Percentiles rank a stretch among this genome's conserved stretches.
phyloP scores from a whole-genome alignment of 2,329 filamentous ascomycete genomes.

The Cryphonectria radicalis region DNA sequence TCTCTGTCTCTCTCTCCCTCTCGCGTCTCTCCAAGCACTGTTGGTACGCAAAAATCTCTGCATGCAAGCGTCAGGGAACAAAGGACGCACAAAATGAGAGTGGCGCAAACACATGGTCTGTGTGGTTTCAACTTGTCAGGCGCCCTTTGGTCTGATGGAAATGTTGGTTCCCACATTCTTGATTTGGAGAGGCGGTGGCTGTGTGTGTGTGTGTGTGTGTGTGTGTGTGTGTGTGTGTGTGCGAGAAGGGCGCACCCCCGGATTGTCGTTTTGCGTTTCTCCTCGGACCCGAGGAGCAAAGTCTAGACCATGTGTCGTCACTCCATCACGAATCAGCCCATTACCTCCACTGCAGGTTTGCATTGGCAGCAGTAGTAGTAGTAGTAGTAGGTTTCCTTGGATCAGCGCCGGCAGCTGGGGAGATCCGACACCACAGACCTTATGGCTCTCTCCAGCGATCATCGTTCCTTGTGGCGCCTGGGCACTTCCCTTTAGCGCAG shows the following conservation, averaged over 20 bases:
- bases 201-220: neutral
- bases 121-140: neutral
- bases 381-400: too few species aligned
- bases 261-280: neutral
- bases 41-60: too few species aligned
- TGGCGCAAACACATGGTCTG: neutral
- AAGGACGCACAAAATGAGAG: neutral
- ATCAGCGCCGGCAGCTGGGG: neutral
- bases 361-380: neutral
- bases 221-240: too few species aligned
- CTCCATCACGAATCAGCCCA: neutral
- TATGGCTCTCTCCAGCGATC: neutral
- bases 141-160: neutral
- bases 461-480: neutral
- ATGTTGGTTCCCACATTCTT: neutral
- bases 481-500: neutral
- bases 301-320: neutral
- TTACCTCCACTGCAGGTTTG: neutral
- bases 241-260: neutral
- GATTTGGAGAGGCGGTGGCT: neutral
- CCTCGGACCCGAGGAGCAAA: neutral
- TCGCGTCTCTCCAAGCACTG: too few species aligned
- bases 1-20: too few species aligned
- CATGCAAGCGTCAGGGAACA: neutral
- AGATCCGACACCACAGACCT: neutral